Base-by-base conservation (phyloP, 768 basidiomycete genomes). In the Exsudoporus frostii region DNA sequence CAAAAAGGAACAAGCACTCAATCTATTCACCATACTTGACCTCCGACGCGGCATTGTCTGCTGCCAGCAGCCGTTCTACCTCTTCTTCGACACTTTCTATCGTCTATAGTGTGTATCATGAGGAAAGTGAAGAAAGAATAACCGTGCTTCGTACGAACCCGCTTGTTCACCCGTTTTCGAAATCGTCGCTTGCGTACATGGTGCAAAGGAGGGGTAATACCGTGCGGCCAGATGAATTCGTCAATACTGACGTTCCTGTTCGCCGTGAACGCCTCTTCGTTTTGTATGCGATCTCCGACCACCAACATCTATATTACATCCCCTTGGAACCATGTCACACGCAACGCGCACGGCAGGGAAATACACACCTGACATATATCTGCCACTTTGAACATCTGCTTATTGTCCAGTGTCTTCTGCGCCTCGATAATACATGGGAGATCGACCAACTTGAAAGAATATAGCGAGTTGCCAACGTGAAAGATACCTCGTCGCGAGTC, bases 311-410 rank as follows among this genome's bases (percentile, higher is more conserved):
- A 52, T 20, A 24, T 39, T 39, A 53, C 10, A 15, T 29, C 17
- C 11, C 38, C 14, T n/a, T 43, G 40, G 42, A 40, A 33, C 10
- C 51, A 48, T 20, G 37, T 63, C 54, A 69, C 52, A 37, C 45
- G 42, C 36, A 46, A 22, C 27, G 13, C 24, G 34, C 45, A 42
- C 44, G 20, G 56, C 43, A 44, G 33, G 45, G 53, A 46, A 42
- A 32, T 39, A 57, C 62, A 61, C 61, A 93, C 92, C 83, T 97
- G 95, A 74, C 91, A 96, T 73, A 99, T 96, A 68, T 99, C 97
- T 36, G 94, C 95, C 7, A 95, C 91, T 71, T 99, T 99, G 78
- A 98, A 97, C 84, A 97, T 88, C 65, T 97, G 93, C 68, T 95
- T 93, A 68, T 86, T 90, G 71, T 98, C 97, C 45, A 96, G 71